phyloP scores from a whole-genome alignment of 176 grass and related monocot genomes.

The Carex littledalei region DNA sequence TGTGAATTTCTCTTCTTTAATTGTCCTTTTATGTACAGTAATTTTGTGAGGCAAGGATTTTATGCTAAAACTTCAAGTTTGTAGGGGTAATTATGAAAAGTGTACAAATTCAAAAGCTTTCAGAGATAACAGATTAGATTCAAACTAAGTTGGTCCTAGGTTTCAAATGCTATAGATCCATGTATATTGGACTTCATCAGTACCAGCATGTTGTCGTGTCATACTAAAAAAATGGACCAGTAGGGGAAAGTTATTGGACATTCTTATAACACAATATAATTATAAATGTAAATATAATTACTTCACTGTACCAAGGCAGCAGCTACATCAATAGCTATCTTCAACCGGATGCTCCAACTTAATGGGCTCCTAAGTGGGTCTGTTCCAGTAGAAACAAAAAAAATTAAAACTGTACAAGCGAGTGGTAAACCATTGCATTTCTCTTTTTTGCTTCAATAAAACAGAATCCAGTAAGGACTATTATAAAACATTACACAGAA shows the following conservation, averaged over 20 bases:
- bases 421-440: neutral
- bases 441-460: neutral
- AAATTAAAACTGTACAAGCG: neutral
- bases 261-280: neutral
- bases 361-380: conserved; percentile 86
- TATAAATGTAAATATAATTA: neutral
- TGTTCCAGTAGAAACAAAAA: conserved; percentile 27
- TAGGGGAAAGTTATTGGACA: neutral
- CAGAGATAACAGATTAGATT: neutral
- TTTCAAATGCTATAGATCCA: neutral
- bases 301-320: conserved; percentile 63
- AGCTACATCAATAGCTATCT: conserved; percentile 84
- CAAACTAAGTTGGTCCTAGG: neutral
- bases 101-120: neutral
- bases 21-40: neutral
- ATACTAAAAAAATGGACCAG: neutral
- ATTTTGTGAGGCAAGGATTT: neutral
- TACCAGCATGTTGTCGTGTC: neutral
- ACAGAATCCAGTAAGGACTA: neutral
- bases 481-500: neutral
- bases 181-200: neutral
- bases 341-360: conserved; percentile 76
- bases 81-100: neutral
- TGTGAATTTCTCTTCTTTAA: neutral
- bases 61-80: neutral